Evolutionary conservation across 345 rosid genomes (phyloP).

Genomic region (Erysimum cheiranthoides): DNA sequence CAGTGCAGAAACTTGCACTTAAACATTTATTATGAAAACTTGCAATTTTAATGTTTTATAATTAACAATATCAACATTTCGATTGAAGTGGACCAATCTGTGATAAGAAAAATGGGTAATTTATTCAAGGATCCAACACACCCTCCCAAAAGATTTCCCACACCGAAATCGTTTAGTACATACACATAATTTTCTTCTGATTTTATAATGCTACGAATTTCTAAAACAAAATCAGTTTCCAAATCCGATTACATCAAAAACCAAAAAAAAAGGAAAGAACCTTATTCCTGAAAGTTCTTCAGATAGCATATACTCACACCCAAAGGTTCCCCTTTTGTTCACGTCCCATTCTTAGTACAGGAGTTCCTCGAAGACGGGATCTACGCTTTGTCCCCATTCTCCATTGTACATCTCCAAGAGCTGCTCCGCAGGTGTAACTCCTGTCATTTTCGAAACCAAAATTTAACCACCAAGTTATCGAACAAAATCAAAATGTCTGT

Average conservation of each 20-base stretch:
- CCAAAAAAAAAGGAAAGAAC: not conserved
- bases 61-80: no score
- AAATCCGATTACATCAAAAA: conserved; percentile 21
- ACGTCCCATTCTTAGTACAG: conserved; percentile 49
- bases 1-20: no score
- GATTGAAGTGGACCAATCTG: not conserved
- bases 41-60: no score
- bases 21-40: no score
- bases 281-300: conserved; percentile 38
- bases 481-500: not conserved
- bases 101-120: not conserved
- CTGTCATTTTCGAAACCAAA: conserved; percentile 46
- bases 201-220: conserved; percentile 32
- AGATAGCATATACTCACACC: conserved; percentile 26
- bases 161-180: conserved; percentile 27
- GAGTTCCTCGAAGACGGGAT: conserved; percentile 83
- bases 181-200: not conserved
- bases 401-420: conserved; percentile 83
- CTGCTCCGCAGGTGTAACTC: conserved; percentile 87
- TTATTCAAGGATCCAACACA: conserved; percentile 30
- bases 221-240: conserved; percentile 17
- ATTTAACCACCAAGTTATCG: not conserved
- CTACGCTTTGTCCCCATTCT: conserved; percentile 81
- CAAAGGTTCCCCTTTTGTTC: conserved; percentile 8
- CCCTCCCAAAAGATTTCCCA: conserved; percentile 18